Conservation (phyloP, 2,329 filamentous ascomycete genomes). For the Botrytis porri region DNA sequence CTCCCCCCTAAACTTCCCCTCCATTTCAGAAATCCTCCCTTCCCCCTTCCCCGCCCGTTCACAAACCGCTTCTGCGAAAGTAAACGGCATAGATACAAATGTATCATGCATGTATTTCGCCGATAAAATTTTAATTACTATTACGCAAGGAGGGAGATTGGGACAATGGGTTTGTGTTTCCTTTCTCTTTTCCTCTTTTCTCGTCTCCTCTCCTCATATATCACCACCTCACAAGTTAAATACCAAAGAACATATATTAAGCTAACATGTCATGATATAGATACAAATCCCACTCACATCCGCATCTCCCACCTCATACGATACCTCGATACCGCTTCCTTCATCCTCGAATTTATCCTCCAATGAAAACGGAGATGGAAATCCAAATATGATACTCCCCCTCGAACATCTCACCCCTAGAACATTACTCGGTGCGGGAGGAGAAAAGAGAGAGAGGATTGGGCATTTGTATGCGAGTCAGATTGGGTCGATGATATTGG, state of each 20-base stretch:
- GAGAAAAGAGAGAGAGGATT: conserved; percentile 73
- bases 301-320: conserved; percentile 56
- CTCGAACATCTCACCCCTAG: conserved; percentile 80
- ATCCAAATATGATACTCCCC: conserved; percentile 64
- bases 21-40: conserved; percentile 22
- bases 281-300: conserved; percentile 77
- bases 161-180: conserved; percentile 75
- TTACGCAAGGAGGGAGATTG: conserved; percentile 80
- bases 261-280: conserved; percentile 44
- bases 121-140: conserved; percentile 87
- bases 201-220: conserved; percentile 1
- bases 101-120: conserved; percentile 71
- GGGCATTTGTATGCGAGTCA: conserved; percentile 89
- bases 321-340: conserved; percentile 46
- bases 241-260: no score
- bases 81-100: conserved; percentile 69
- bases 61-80: conserved; percentile 50
- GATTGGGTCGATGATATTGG: conserved; percentile 75
- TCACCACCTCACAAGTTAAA: not conserved
- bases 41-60: conserved; percentile 33
- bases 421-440: conserved; percentile 81
- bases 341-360: conserved; percentile 27
- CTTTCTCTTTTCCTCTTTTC: no score
- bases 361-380: not conserved
- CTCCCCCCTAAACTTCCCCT: not conserved